Evolutionary conservation across 192 early-diverging fungal genomes (phyloP), one percentile per base, ranked within the genome.

Genomic region (Dimargaris xerosporica): DNA sequence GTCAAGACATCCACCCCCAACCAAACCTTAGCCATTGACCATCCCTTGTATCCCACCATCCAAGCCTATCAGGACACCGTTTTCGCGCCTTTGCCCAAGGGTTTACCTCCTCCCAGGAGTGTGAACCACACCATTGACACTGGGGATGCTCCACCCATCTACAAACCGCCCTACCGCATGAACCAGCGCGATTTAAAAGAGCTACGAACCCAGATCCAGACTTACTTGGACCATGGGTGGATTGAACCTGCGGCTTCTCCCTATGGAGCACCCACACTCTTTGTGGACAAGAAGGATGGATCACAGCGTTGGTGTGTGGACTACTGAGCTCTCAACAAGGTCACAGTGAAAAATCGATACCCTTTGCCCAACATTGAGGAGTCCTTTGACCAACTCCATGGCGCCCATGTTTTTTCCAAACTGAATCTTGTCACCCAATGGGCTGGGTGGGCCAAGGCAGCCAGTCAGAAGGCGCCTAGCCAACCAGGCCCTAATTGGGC

Each of bases 221-320:
- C 64, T 2, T 42, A 64, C 1, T 44, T 60, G 12, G 61, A 65
- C 0, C 21, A 34, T 17, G 63, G 66, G 5, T 72, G 56, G 21
- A 72, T 72, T 15, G n/a, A 54, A 5, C 61, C 34, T 3, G 67
- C 66, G 0, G 41, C n/a, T 0, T 66, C 71, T 0, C 75, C 74
- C 0, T 72, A 55, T 62, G 73, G 67, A 0, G 61, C 67, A 0
- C 78, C 73, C 2, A 66, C 77, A 0, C 6, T 80, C 45, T 80
- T 80, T 65, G 73, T 75, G 4, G 53, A 65, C 15, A 78, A 81
- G 45, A 81, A 81, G 42, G 70, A 76, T 51, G 78, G 78, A 9
- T 47, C 62, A 5, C 9, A 81, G 21, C 55, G 73, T 0, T 52
- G 80, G 34, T 81, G 79, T 43, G 46, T 82, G 0, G 78, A 84